A percentile compares a stretch with the other conserved stretches of the same genome.
phyloP scores from a whole-genome alignment of 306 rosid species.

The Cucumis cinereus region DNA sequence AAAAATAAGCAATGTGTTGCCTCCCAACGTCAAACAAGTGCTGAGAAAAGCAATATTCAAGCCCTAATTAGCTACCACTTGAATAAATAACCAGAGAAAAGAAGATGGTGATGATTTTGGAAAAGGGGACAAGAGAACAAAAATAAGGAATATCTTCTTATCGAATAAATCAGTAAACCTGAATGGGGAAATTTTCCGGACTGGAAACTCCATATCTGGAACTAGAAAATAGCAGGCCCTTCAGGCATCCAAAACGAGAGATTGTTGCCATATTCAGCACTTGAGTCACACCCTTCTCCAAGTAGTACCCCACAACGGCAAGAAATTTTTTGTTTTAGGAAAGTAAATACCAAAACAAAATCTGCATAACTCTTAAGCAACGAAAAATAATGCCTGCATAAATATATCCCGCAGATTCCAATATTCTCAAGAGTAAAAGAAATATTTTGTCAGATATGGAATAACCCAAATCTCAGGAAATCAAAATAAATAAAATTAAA shows the following conservation, averaged over 20 bases:
- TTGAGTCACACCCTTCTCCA: background rate
- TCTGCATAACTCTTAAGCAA: conserved; percentile 1
- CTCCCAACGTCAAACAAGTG: conserved; percentile 2
- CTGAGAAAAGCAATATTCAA: conserved; percentile 2
- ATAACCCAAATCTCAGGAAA: conserved; percentile 2
- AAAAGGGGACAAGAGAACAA: background rate
- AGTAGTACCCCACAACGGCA: background rate
- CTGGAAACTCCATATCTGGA: background rate
- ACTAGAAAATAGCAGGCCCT: background rate
- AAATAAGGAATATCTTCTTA: background rate
- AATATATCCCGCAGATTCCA: background rate
- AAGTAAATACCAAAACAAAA: background rate
- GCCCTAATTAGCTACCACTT: conserved; percentile 3
- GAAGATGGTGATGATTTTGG: background rate
- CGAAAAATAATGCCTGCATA: background rate
- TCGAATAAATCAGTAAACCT: background rate
- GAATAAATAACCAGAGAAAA: background rate
- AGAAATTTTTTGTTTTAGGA: background rate
- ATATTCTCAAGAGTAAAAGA: background rate
- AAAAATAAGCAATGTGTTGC: background rate
- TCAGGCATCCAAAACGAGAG: background rate
- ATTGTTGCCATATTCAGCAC: conserved; percentile 12
- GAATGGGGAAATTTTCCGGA: background rate
- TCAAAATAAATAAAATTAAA: background rate
- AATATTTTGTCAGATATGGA: background rate